Evolutionary conservation across 2,329 filamentous ascomycete genomes (phyloP), one percentile per base, ranked within the genome.

Genomic region (Cladosporium sp.): DNA sequence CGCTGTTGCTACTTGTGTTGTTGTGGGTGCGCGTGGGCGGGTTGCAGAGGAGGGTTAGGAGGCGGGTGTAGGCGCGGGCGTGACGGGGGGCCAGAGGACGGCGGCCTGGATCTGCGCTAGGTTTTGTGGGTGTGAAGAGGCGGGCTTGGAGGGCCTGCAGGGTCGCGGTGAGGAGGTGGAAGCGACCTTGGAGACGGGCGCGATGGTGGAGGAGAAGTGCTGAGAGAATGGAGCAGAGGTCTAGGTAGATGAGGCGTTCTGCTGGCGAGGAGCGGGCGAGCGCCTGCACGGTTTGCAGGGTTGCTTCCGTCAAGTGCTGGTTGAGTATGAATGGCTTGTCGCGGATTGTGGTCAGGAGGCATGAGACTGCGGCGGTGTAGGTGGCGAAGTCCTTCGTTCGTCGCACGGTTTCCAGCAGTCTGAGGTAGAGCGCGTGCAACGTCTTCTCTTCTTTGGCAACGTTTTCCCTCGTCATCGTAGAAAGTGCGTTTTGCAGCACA

Each of bases 1-100:
- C 32, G 32, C 25, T 16, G 6, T 69, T 69, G 11, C n/a, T n/a
- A n/a, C 30, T 32, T 11, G 32, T 16, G 1, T 69, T 69, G 9
- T 64, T 40, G 57, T 54, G 25, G 51, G 52, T 43, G 53, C 52
- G 43, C 53, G 49, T 51, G 7, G 80, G 80, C 0, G 82, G 82
- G 47, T 80, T 79, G 67, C 78, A 82, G 43, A 84, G 73, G 0
- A 78, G 75, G n/a, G 76, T 76, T 18, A 84, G 71, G 7, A 84
- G 66, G 8, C 78, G 75, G 1, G 78, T 72, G 56, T 76, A 79
- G 35, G 74, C 69, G 1, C 69, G 64, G 2, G 75, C 76, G 51
- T 78, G 76, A 15, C 69, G 65, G 13, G 68, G 32, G 53, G 69
- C 68, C 68, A 41, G 59, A n/a, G 5, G 67, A 62, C 8, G 65